A percentile compares a stretch with the other conserved stretches of the same genome.
phyloP scores from a whole-genome alignment of 345 rosid species.

The Eutrema yunnanense region DNA sequence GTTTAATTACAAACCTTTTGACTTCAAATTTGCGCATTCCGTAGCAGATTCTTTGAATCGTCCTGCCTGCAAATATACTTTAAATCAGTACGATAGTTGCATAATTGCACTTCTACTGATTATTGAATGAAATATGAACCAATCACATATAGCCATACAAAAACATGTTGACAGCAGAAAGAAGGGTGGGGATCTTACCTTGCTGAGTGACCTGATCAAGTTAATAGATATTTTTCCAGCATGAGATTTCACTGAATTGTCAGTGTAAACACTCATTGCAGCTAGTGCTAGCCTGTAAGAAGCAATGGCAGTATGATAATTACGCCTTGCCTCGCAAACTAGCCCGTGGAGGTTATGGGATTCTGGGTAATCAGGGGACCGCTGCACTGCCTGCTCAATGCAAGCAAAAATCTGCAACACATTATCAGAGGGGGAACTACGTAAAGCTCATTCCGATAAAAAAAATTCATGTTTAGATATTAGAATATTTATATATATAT shows the following conservation, averaged over 20 bases:
- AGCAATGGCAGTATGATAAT: constrained; percentile 55
- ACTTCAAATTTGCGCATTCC: constrained; percentile 63
- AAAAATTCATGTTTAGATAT: neutral
- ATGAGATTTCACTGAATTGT: constrained; percentile 35
- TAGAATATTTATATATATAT: too few relatives aligned
- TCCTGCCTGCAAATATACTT: constrained; percentile 18
- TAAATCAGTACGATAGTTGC: constrained; percentile 11
- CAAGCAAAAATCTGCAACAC: constrained; percentile 74
- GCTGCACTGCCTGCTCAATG: constrained; percentile 84
- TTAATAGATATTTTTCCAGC: constrained; percentile 55
- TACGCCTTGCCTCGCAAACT: constrained; percentile 67
- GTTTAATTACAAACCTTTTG: constrained; percentile 43
- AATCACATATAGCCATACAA: neutral
- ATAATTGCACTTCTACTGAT: constrained; percentile 36
- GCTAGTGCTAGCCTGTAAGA: constrained; percentile 61
- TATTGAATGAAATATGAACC: neutral
- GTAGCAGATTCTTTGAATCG: constrained; percentile 44
- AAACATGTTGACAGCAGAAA: constrained; percentile 3
- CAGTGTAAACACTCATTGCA: constrained; percentile 42
- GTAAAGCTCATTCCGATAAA: neutral
- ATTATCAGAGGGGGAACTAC: neutral
- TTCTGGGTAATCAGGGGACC: constrained; percentile 70
- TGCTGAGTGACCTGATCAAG: constrained; percentile 75
- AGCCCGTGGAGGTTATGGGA: constrained; percentile 86
- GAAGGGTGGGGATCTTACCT: constrained; percentile 39